Evolutionary conservation across 2,329 filamentous ascomycete species (phyloP).

Genomic region (Exophiala sp.): DNA sequence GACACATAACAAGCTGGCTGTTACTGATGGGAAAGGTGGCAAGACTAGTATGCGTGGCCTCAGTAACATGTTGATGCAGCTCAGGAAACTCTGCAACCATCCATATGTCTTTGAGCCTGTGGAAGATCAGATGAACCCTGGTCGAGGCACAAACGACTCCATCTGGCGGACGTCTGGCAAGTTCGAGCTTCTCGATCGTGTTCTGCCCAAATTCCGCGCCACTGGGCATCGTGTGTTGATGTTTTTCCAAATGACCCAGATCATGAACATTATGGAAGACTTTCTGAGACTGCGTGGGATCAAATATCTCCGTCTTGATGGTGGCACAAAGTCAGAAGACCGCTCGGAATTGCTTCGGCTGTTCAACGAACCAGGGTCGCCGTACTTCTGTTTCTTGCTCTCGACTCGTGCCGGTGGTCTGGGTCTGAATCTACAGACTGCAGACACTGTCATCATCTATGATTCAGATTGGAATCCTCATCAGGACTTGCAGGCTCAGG

Average conservation of each 20-base stretch:
- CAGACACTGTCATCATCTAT: slow-evolving; percentile 98
- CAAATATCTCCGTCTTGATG: slow-evolving; percentile 85
- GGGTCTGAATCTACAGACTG: slow-evolving; percentile 92
- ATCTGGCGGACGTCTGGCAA: slow-evolving; percentile 95
- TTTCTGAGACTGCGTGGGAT: slow-evolving; percentile 80
- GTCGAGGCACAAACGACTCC: slow-evolving; percentile 79
- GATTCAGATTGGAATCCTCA: slow-evolving; percentile 99
- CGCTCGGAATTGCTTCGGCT: slow-evolving; percentile 80
- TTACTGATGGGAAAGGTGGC: slow-evolving; percentile 90
- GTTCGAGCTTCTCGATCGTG: slow-evolving; percentile 87
- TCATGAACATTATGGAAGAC: slow-evolving; percentile 99
- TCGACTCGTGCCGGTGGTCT: slow-evolving; percentile 97
- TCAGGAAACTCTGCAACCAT: slow-evolving; percentile 97
- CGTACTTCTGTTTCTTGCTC: slow-evolving; percentile 97
- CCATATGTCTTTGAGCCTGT: slow-evolving; percentile 98
- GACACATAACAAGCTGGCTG: slow-evolving; percentile 86
- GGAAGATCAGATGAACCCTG: slow-evolving; percentile 95
- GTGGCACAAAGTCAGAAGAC: slow-evolving; percentile 95
- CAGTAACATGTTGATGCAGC: slow-evolving; percentile 99
- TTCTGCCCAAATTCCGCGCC: slow-evolving; percentile 86
- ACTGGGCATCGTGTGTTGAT: slow-evolving; percentile 94
- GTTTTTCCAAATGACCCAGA: slow-evolving; percentile 99
- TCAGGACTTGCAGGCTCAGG: slow-evolving; percentile 96
- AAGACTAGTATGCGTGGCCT: slow-evolving; percentile 90
- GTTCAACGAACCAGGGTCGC: slow-evolving; percentile 85